Percentiles rank a stretch among this genome's conserved stretches.
Evolutionary conservation across 2,329 filamentous ascomycete species (phyloP).

Genomic region (Thermothelomyces thermophilus): DNA sequence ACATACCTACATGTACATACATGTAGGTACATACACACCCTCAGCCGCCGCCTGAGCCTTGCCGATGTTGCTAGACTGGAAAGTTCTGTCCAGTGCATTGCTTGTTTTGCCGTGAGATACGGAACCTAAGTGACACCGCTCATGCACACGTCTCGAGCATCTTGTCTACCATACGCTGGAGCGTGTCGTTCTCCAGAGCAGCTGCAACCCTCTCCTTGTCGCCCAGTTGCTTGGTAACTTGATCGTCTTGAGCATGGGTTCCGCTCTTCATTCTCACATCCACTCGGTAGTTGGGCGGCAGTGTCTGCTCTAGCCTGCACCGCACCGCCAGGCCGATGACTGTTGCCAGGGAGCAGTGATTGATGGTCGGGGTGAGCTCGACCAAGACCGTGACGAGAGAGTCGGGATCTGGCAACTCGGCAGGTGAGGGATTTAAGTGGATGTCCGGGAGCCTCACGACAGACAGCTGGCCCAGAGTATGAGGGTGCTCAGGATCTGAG

Average conservation of each 20-base stretch:
- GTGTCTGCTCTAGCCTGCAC: slow-evolving; percentile 80
- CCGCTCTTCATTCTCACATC: slow-evolving; percentile 94
- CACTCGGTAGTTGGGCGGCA: slow-evolving; percentile 85
- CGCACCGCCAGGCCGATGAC: slow-evolving; percentile 92
- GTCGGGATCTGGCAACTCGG: slow-evolving; percentile 43
- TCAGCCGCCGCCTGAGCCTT: neutral
- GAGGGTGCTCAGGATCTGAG: slow-evolving; percentile 91
- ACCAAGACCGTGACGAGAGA: slow-evolving; percentile 70
- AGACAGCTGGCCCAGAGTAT: slow-evolving; percentile 85
- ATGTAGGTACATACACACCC: too few relatives aligned
- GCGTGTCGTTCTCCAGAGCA: slow-evolving; percentile 84
- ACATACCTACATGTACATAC: too few relatives aligned
- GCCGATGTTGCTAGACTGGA: neutral
- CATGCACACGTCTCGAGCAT: slow-evolving; percentile 83
- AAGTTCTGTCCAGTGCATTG: neutral
- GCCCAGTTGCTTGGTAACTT: slow-evolving; percentile 92
- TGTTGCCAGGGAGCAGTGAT: slow-evolving; percentile 92
- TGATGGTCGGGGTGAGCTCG: slow-evolving; percentile 91
- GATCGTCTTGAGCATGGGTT: slow-evolving; percentile 89
- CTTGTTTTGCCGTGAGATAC: neutral
- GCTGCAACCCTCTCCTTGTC: slow-evolving; percentile 97
- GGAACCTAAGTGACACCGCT: slow-evolving; percentile 13
- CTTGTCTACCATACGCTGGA: slow-evolving; percentile 82
- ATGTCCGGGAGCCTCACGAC: slow-evolving; percentile 97
- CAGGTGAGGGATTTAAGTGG: slow-evolving; percentile 61